Evolutionary conservation across 1,284 basidiomycete genomes (phyloP), one percentile per base, ranked within the genome.

Genomic region (Neotropicomus parvogracilis): DNA sequence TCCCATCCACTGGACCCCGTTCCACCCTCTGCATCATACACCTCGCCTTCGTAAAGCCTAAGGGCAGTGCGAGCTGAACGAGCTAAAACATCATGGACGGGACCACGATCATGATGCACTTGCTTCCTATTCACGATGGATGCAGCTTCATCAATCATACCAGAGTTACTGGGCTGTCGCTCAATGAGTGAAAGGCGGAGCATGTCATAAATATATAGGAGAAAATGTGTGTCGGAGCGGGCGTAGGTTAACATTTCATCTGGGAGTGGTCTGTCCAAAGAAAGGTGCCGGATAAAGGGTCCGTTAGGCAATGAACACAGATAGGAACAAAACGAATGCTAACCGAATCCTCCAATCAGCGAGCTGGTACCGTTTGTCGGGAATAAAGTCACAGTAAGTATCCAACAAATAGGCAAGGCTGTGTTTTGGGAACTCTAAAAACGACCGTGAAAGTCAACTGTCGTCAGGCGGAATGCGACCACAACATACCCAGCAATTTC

Each of bases 291-390:
- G 9, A 26, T 34, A 16, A 33, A 2, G 34, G 20, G 27, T 21
- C 12, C 26, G 16, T 49, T 27, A 61, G 38, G 10, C 7, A 36
- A 36, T 26, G 26, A 34, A 10, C 7, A 6, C 26, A 31, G 20
- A 39, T 21, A 37, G 48, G 38, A 44, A n/a, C 7, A 8, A 42
- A 40, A 12, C n/a, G n/a, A n/a, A n/a, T n/a, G 59, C 75, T 20
- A 49, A 85, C 85, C 89, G 79, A 58, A 97, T 91, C 21, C 95
- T 83, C 95, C 95, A 99, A 67, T 99, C 95, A 10, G 95, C 95
- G 14, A 94, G 74, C 65, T 98, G 95, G 64, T 95, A 98, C 17
- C 91, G 81, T 70, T 99, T 99, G 72, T 99, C 95, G 0, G 95
- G 82, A n/a, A 80, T 79, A 61, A 95, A 95, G 59, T 90, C 82